phyloP scores from a whole-genome alignment of 306 rosid genomes.

The Sechiopsis laciniata region DNA sequence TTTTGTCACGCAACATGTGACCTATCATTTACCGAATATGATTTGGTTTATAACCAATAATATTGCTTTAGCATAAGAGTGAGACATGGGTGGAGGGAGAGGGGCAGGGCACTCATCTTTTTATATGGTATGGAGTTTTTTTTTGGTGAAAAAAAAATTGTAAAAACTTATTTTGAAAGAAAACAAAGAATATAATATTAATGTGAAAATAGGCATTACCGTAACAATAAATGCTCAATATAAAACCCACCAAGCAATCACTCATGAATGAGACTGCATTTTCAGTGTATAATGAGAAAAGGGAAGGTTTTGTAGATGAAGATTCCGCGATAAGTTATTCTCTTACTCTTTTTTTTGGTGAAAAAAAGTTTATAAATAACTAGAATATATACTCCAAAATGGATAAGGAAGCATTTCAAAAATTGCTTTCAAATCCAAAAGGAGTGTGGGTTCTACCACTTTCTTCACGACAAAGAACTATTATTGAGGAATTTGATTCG shows the following conservation, averaged over 20 bases:
- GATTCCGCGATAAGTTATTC: neutral
- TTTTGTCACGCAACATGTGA: neutral
- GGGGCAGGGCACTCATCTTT: too few relatives aligned
- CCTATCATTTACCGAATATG: neutral
- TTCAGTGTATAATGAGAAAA: neutral
- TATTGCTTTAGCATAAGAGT: too few relatives aligned
- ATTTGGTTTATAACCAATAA: too few relatives aligned
- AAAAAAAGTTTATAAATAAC: neutral
- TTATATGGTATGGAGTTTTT: too few relatives aligned
- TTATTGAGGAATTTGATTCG: neutral
- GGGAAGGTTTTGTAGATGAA: neutral
- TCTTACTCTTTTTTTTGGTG: neutral
- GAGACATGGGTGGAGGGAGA: too few relatives aligned
- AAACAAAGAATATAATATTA: too few relatives aligned
- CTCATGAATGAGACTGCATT: neutral
- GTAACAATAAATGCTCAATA: too few relatives aligned
- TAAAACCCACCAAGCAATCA: too few relatives aligned
- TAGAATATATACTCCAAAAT: neutral
- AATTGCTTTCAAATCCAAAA: neutral
- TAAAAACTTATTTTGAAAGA: too few relatives aligned
- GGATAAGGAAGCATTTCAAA: neutral
- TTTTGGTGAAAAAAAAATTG: too few relatives aligned
- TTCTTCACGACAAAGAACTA: neutral
- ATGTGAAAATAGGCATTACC: too few relatives aligned
- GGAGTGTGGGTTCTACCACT: neutral